These are phyloP conservation scores for Fusarium avenaceum DNA, from an alignment of 2,329 filamentous ascomycete species.

Conservation along the genomic window DNA sequence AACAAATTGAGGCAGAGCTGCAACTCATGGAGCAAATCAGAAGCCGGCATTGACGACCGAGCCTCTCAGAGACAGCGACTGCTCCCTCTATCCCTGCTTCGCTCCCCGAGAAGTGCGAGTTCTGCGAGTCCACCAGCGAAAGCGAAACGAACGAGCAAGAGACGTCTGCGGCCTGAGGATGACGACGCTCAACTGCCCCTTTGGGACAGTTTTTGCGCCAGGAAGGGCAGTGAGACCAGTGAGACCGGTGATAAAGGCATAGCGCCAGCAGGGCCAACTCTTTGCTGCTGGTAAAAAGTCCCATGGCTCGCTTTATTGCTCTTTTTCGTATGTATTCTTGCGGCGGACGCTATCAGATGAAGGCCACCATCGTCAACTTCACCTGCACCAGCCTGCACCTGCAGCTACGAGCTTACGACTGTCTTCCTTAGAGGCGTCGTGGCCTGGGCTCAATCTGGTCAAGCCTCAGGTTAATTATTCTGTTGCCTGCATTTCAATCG, in stretches of 20 bases:
- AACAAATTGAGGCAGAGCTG: slow-evolving; percentile 39
- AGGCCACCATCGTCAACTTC: slow-evolving; percentile 33
- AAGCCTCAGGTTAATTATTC: slow-evolving; percentile 45
- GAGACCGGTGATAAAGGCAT: slow-evolving; percentile 41
- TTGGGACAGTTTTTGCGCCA: slow-evolving; percentile 40
- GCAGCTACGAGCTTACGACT: slow-evolving; percentile 46
- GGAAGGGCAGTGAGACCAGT: slow-evolving; percentile 41
- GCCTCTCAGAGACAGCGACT: slow-evolving; percentile 25
- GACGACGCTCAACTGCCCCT: slow-evolving; percentile 51
- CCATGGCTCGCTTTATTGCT: slow-evolving; percentile 28
- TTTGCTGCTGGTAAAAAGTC: slow-evolving; percentile 1
- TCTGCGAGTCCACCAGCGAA: slow-evolving; percentile 11
- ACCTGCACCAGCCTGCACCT: slow-evolving; percentile 35
- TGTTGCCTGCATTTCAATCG: slow-evolving; percentile 28
- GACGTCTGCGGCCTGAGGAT: slow-evolving; percentile 50
- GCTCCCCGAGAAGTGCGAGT: slow-evolving; percentile 16
- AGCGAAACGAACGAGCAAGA: slow-evolving; percentile 29
- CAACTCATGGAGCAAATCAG: slow-evolving; percentile 24
- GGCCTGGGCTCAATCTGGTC: slow-evolving; percentile 47
- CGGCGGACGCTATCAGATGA: slow-evolving; percentile 19
- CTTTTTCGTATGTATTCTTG: slow-evolving; percentile 34
- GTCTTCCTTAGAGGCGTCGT: slow-evolving; percentile 39
- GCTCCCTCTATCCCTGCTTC: slow-evolving; percentile 24
- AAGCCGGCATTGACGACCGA: slow-evolving; percentile 20
- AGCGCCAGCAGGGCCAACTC: slow-evolving; percentile 14